Conservation (phyloP, 2,329 filamentous ascomycete species). For the Rutstroemia sydowiana region DNA sequence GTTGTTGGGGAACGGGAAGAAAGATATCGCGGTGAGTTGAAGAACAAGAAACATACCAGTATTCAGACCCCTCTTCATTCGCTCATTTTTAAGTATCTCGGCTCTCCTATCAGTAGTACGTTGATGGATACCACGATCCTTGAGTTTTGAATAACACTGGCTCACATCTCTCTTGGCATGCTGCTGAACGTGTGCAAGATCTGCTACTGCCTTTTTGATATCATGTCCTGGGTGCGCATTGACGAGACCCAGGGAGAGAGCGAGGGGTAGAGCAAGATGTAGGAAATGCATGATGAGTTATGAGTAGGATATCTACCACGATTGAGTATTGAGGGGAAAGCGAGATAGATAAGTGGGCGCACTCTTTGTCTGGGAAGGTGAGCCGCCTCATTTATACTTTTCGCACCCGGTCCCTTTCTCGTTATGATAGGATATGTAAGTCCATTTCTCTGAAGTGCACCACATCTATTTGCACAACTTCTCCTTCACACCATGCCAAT, state of each 20-base stretch:
- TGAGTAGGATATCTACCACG: no score
- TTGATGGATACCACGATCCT: constrained; percentile 30
- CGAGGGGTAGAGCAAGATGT: background rate
- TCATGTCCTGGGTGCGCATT: constrained; percentile 6
- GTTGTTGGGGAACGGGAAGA: no score
- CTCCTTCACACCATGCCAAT: no score
- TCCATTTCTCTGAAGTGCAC: no score
- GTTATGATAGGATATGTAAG: no score
- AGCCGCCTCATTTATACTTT: no score
- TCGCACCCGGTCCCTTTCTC: no score
- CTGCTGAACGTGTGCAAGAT: background rate
- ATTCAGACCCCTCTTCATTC: constrained; percentile 10
- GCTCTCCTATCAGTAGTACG: constrained; percentile 7
- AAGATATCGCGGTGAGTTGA: no score
- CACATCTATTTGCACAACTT: no score
- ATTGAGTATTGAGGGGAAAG: no score
- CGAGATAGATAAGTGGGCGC: no score
- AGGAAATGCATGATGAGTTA: constrained; percentile 3
- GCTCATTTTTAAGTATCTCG: constrained; percentile 8
- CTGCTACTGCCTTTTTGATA: background rate
- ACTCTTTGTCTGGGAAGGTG: no score
- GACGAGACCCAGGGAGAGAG: constrained; percentile 1
- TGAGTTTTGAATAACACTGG: constrained; percentile 22
- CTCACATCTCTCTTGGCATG: constrained; percentile 8
- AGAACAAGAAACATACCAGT: constrained; percentile 5